phyloP scores from a whole-genome alignment of 2,329 filamentous ascomycete genomes.

The Pseudophaeomoniella oleicola region DNA sequence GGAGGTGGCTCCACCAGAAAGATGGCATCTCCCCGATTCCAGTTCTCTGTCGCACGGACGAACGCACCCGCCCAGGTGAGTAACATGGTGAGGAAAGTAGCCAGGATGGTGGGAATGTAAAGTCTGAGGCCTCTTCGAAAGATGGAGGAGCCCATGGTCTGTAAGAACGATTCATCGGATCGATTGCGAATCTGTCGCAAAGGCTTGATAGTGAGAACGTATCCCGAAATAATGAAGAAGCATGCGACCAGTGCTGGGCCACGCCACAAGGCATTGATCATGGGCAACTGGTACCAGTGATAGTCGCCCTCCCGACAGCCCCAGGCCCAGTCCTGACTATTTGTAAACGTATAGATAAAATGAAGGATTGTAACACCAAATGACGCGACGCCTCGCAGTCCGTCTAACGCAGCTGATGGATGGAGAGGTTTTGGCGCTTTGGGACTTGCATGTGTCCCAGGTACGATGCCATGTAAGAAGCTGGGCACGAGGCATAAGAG shows the following conservation, averaged over 20 bases:
- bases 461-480: too few relatives aligned
- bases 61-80: not conserved
- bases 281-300: slow-evolving; percentile 19
- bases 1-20: not conserved
- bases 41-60: not conserved
- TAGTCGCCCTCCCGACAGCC: slow-evolving; percentile 2
- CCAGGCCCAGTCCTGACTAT: slow-evolving; percentile 7
- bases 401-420: slow-evolving; percentile 17
- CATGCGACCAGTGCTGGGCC: slow-evolving; percentile 21
- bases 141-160: slow-evolving; percentile 25
- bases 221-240: slow-evolving; percentile 34
- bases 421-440: not conserved
- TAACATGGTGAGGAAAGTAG: not conserved
- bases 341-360: slow-evolving; percentile 11
- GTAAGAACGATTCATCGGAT: slow-evolving; percentile 23
- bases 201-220: slow-evolving; percentile 29
- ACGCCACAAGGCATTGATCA: slow-evolving; percentile 20
- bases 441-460: not conserved
- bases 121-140: slow-evolving; percentile 27
- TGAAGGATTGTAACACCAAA: slow-evolving; percentile 28
- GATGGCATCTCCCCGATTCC: not conserved
- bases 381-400: slow-evolving; percentile 27
- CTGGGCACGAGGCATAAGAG: too few relatives aligned
- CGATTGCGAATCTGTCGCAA: slow-evolving; percentile 22
- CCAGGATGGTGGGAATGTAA: slow-evolving; percentile 19